These are phyloP conservation scores for Chlamydomonas applanata DNA, from an alignment of 139 green algal species.

Conservation along the genomic window DNA sequence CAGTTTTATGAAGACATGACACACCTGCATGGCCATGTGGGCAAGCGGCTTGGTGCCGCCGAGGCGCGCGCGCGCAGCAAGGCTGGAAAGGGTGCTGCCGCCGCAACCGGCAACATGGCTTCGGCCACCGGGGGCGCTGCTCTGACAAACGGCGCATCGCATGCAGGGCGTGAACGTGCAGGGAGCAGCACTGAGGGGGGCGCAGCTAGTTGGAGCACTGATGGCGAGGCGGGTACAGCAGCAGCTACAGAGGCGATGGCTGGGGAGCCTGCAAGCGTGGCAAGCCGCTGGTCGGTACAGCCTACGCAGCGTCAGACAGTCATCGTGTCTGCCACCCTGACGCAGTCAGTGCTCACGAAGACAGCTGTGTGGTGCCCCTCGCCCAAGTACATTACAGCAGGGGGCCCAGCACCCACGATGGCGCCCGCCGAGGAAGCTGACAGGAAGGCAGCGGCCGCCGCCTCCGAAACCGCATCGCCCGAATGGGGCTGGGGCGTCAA, in stretches of 20 bases:
- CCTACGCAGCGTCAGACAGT: conserved; percentile 58
- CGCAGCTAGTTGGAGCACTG: too few relatives aligned
- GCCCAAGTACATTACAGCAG: conserved; percentile 35
- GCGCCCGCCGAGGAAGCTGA: neutral
- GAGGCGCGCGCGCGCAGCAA: neutral
- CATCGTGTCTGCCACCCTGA: conserved; percentile 82
- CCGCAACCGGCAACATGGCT: too few relatives aligned
- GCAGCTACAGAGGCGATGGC: too few relatives aligned
- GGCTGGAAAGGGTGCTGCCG: too few relatives aligned
- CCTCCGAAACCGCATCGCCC: neutral
- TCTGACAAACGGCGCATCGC: too few relatives aligned
- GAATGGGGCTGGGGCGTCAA: conserved; percentile 51
- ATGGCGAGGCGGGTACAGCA: too few relatives aligned
- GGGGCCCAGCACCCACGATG: conserved; percentile 6
- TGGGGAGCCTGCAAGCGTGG: too few relatives aligned
- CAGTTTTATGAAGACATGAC: conserved; percentile 82
- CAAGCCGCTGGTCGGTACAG: too few relatives aligned
- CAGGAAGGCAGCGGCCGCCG: neutral
- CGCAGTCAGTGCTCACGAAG: conserved; percentile 47
- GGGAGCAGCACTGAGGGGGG: too few relatives aligned
- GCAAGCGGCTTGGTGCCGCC: conserved; percentile 42
- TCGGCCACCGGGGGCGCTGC: too few relatives aligned
- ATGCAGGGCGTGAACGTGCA: too few relatives aligned
- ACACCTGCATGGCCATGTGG: conserved; percentile 66
- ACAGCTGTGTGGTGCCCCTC: conserved; percentile 60